phyloP scores from a whole-genome alignment of 768 basidiomycete genomes.

The Hygrocybe punicea region DNA sequence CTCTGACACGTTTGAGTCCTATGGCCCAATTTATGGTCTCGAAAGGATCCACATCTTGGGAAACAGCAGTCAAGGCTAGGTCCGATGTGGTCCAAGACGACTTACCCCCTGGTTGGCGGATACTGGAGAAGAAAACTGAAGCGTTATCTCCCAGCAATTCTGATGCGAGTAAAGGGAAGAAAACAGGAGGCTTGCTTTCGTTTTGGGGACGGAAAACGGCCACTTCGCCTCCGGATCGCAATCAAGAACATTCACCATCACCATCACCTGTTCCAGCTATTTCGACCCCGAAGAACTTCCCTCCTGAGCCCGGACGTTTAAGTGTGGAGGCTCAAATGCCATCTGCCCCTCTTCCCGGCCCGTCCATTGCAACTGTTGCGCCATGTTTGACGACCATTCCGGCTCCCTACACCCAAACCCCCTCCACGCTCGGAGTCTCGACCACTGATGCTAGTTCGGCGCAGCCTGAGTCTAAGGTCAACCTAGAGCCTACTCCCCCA shows the following conservation, averaged over 20 bases:
- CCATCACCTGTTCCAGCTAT: neutral
- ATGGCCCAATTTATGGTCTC: slow-evolving; percentile 65
- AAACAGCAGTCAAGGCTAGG: slow-evolving; percentile 56
- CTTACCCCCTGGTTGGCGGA: slow-evolving; percentile 67
- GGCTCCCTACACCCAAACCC: slow-evolving; percentile 5
- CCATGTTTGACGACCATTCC: slow-evolving; percentile 5
- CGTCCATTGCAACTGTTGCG: slow-evolving; percentile 9
- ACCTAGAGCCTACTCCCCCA: slow-evolving; percentile 29
- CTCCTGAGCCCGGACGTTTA: slow-evolving; percentile 18
- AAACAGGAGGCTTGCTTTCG: slow-evolving; percentile 60
- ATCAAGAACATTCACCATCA: slow-evolving; percentile 1
- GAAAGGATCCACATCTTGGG: slow-evolving; percentile 76
- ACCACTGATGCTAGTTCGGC: neutral
- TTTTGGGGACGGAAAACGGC: slow-evolving; percentile 56
- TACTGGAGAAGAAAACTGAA: slow-evolving; percentile 55
- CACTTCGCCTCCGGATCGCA: slow-evolving; percentile 10
- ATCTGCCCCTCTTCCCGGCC: slow-evolving; percentile 3
- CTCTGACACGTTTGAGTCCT: slow-evolving; percentile 56
- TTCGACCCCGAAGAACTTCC: neutral
- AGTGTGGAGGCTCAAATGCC: slow-evolving; percentile 29
- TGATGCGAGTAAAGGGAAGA: slow-evolving; percentile 35
- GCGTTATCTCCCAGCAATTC: slow-evolving; percentile 19
- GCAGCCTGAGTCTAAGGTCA: slow-evolving; percentile 15
- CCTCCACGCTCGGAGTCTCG: slow-evolving; percentile 7
- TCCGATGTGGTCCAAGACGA: slow-evolving; percentile 53